These are phyloP conservation scores for Bisporella sp. DNA, from an alignment of 2,329 filamentous ascomycete species.

Conservation along the genomic window DNA sequence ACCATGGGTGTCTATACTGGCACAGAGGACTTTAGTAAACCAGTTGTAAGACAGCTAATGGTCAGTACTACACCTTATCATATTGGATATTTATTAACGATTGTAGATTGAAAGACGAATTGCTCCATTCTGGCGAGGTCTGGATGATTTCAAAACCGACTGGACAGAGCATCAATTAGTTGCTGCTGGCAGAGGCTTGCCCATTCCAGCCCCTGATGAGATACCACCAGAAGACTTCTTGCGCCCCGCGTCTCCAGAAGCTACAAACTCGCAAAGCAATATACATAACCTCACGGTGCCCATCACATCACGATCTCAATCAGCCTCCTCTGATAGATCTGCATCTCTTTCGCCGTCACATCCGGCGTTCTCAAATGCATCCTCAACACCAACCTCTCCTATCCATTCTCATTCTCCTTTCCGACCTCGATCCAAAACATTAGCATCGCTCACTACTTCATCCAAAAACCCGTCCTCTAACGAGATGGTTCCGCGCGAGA, in stretches of 20 bases:
- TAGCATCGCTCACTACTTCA: slow-evolving; percentile 71
- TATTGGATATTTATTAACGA: slow-evolving; percentile 10
- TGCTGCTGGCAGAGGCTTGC: slow-evolving; percentile 76
- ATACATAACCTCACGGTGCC: slow-evolving; percentile 72
- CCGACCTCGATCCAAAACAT: slow-evolving; percentile 78
- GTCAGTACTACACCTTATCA: slow-evolving; percentile 40
- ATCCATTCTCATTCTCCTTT: slow-evolving; percentile 51
- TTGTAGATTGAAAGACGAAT: slow-evolving; percentile 81
- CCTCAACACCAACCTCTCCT: slow-evolving; percentile 42
- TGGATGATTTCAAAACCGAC: slow-evolving; percentile 79
- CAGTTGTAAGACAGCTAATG: slow-evolving; percentile 81
- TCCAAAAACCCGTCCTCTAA: slow-evolving; percentile 66
- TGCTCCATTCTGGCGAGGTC: slow-evolving; percentile 90
- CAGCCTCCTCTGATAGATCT: slow-evolving; percentile 67
- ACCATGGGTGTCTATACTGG: slow-evolving; percentile 92
- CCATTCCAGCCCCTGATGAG: slow-evolving; percentile 78
- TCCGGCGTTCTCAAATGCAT: slow-evolving; percentile 53
- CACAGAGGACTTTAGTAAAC: slow-evolving; percentile 87
- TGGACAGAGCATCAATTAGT: slow-evolving; percentile 97
- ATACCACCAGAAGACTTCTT: slow-evolving; percentile 63
- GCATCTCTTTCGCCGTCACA: slow-evolving; percentile 51
- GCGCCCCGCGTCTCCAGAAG: slow-evolving; percentile 38
- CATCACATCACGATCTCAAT: slow-evolving; percentile 69
- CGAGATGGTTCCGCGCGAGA: slow-evolving; percentile 70
- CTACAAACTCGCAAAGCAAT: slow-evolving; percentile 49